Evolutionary conservation across 805 yeast genomes (phyloP).

Genomic region (Pichia cephalocereana): DNA sequence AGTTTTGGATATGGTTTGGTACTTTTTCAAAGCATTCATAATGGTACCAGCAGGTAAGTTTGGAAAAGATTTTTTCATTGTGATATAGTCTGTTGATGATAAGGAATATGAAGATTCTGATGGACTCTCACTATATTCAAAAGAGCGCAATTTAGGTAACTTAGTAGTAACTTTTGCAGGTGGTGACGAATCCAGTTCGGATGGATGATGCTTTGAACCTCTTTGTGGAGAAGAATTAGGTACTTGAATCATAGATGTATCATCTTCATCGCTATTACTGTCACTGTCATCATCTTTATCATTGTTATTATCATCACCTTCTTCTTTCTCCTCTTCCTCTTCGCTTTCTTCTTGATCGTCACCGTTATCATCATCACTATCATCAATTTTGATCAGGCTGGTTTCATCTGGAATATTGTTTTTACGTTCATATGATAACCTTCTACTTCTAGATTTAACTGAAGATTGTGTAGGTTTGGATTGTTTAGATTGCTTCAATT

Average conservation of each 20-base stretch:
- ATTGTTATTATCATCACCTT: neutral
- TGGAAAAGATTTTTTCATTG: conserved; percentile 27
- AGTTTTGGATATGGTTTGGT: conserved; percentile 26
- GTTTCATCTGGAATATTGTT: neutral
- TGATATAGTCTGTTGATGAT: conserved; percentile 16
- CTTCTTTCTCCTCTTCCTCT: neutral
- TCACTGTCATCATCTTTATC: neutral
- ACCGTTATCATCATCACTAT: neutral
- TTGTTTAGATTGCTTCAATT: too few species aligned
- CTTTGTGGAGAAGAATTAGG: conserved; percentile 37
- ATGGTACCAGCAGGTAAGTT: conserved; percentile 22
- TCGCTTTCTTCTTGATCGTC: neutral
- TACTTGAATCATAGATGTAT: conserved; percentile 32
- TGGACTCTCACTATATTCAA: conserved; percentile 6
- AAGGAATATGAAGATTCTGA: neutral
- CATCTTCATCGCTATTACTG: neutral
- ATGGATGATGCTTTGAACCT: conserved; percentile 13
- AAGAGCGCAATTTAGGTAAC: conserved; percentile 30
- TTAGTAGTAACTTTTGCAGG: conserved; percentile 18
- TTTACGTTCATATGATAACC: too few species aligned
- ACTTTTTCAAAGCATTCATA: conserved; percentile 23
- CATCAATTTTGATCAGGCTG: neutral
- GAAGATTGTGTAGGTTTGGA: too few species aligned
- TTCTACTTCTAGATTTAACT: too few species aligned
- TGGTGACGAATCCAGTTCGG: conserved; percentile 16